Evolutionary conservation across 192 early-diverging fungal genomes (phyloP), one percentile per base, ranked within the genome.

Genomic region (Jimgerdemannia flammicorona): DNA sequence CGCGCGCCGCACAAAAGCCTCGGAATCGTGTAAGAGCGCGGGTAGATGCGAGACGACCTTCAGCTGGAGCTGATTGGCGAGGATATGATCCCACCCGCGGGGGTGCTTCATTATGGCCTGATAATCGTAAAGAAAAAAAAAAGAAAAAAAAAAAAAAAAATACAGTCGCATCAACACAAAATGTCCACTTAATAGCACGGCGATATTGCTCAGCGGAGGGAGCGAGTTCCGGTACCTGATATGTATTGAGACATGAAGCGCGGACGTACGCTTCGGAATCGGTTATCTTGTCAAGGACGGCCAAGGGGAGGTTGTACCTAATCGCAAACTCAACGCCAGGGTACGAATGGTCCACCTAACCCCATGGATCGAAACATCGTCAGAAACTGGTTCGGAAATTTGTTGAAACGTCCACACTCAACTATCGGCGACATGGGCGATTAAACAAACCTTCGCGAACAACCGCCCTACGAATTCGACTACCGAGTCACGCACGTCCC

Each of bases 181-280:
- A 29, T 29, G 29, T 29, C 29, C 29, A 29, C 29, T 29, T 29
- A 29, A 29, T 29, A 29, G 29, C 29, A 29, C 29, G 29, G 29
- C 29, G 29, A 29, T 29, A 29, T 29, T 29, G 29, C 29, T 29
- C 29, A 29, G 1, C 29, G 29, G 29, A 29, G 29, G 29, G 29
- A 29, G 1, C 29, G 29, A 29, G 29, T 41, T 4, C 8, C 11
- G 43, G 64, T 79, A 78, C 83, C 68, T 87, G 76, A 40, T 87
- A 68, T 8, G 84, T 77, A 54, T 81, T 74, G 3, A 89, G 64
- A 64, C 81, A 78, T 4, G 85, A 79, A n/a, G 85, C 81, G 54
- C 87, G 83, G 14, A 89, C 87, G 72, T 89, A 89, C 0, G 87
- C 75, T 68, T 86, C 84, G 17, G 71, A 72, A 70, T 89, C 87